These are phyloP conservation scores for Erythrophleum ivorense DNA, from an alignment of 331 rosid genomes.

Conservation along the genomic window DNA sequence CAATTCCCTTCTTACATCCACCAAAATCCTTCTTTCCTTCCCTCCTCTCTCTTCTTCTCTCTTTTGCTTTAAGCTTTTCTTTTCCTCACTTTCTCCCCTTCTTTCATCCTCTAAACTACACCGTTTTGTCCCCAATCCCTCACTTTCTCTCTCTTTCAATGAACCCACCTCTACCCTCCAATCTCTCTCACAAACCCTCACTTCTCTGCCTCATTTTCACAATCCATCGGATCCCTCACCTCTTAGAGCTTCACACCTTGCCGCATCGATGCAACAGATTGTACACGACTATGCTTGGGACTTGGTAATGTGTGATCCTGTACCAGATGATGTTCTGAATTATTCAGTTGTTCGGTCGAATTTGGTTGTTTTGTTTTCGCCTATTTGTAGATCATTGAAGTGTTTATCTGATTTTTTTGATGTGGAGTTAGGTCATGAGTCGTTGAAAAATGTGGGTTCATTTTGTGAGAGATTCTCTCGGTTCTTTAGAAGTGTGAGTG, in stretches of 20 bases:
- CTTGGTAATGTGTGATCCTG: constrained; percentile 36
- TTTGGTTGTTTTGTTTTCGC: constrained; percentile 68
- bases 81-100: constrained; percentile 81
- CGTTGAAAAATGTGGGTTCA: constrained; percentile 10
- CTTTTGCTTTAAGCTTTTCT: constrained; percentile 68
- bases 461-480: constrained; percentile 45
- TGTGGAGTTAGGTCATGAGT: constrained; percentile 23
- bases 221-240: not conserved
- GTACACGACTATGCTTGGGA: constrained; percentile 68
- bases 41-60: constrained; percentile 69
- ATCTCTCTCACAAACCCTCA: constrained; percentile 52
- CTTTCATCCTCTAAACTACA: constrained; percentile 63
- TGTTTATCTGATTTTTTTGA: constrained; percentile 50
- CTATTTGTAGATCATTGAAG: constrained; percentile 28
- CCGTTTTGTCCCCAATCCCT: constrained; percentile 41
- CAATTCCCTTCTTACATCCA: constrained; percentile 44
- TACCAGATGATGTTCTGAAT: constrained; percentile 44
- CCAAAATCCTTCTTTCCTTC: constrained; percentile 58
- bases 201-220: constrained; percentile 36
- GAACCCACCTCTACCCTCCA: constrained; percentile 44
- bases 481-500: constrained; percentile 51
- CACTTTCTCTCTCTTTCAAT: constrained; percentile 66
- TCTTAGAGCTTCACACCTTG: constrained; percentile 47
- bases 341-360: constrained; percentile 52
- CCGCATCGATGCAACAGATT: constrained; percentile 58